Base-by-base conservation (phyloP, 2,329 filamentous ascomycete species). In the Fusarium mexicanum region DNA sequence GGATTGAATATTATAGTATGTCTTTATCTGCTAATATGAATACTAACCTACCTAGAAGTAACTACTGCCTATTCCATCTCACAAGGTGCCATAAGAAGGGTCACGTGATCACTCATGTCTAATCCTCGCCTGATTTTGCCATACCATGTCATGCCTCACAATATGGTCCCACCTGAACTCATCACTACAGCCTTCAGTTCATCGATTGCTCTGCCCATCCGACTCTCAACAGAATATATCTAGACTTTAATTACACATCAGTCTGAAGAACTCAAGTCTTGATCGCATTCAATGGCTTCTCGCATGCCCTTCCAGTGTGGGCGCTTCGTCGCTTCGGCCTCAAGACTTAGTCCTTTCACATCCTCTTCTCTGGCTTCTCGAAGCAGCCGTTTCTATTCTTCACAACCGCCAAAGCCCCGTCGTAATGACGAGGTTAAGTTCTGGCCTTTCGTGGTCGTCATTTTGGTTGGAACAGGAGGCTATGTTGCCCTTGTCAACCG, bases 371-470 rank as follows among this genome's bases (percentile, higher is more conserved):
- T 66, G 46, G 54, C 63, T 37, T 29, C 69, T 66, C 76, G 62
- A 74, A 76, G 60, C 64, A 72, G 57, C 59, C 80, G 82, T 58
- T 64, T 76, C 81, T 91, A 86, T 73, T 86, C 85, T 60, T 83
- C 84, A 20, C 78, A 83, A 46, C 83, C 83, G 16, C 83, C 83
- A 41, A 80, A 79, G 24, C 83, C 82, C 47, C 79, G 79, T 26
- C 80, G 81, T 50, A 76, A 78, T 48, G 81, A 78, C 60, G 79
- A 76, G 50, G 79, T 90, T 83, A 89, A 89, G 81, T 89, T 90
- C 79, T 89, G 87, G 87, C 88, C 88, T 5, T 90, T 90, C 72
- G n/a, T 87, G 51, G 80, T 82, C 59, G 82, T 90, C 73, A 85
- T 89, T 71, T 85, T 81, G 38, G 73, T 86, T 22, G 86, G 87